These are phyloP conservation scores for Trifolium fragiferum DNA, from an alignment of 306 rosid genomes.

Conservation along the genomic window DNA sequence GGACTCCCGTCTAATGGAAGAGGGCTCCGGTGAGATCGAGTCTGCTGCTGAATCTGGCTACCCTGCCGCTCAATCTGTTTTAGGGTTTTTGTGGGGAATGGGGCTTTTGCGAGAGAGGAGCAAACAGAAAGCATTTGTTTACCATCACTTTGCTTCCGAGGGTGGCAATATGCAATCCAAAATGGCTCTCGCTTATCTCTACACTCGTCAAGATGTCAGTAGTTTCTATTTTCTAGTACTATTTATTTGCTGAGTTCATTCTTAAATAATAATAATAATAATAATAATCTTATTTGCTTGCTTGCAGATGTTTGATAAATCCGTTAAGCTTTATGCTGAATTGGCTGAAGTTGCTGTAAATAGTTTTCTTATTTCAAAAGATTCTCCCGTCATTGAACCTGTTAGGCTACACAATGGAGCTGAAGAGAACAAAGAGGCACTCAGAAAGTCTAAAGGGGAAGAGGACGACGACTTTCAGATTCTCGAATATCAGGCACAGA, in stretches of 20 bases:
- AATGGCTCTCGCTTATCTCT: conserved; percentile 91
- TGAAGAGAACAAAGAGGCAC: conserved; percentile 93
- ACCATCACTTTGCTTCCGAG: conserved; percentile 78
- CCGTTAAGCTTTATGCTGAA: conserved; percentile 83
- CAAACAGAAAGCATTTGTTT: conserved; percentile 70
- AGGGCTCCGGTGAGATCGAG: conserved; percentile 68
- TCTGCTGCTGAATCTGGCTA: conserved; percentile 53
- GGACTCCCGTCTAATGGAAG: conserved; percentile 58
- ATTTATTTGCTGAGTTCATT: too few species aligned
- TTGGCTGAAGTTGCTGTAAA: conserved; percentile 90
- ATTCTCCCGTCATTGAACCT: conserved; percentile 88
- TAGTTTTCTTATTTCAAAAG: conserved; percentile 82
- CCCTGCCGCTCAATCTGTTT: conserved; percentile 73
- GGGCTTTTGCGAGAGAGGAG: conserved; percentile 76
- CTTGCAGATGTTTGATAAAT: conserved; percentile 80
- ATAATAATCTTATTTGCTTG: too few species aligned
- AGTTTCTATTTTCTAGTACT: not conserved
- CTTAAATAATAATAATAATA: too few species aligned
- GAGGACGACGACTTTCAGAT: conserved; percentile 96
- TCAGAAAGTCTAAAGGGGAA: conserved; percentile 89
- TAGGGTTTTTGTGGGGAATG: conserved; percentile 76
- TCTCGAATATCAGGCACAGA: conserved; percentile 93
- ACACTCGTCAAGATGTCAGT: conserved; percentile 84
- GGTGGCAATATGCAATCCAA: conserved; percentile 90
- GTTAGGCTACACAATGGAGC: conserved; percentile 89